A percentile compares a stretch with the other conserved stretches of the same genome.
Conservation (phyloP, 768 basidiomycete species). For the Collybiopsis confluens region DNA sequence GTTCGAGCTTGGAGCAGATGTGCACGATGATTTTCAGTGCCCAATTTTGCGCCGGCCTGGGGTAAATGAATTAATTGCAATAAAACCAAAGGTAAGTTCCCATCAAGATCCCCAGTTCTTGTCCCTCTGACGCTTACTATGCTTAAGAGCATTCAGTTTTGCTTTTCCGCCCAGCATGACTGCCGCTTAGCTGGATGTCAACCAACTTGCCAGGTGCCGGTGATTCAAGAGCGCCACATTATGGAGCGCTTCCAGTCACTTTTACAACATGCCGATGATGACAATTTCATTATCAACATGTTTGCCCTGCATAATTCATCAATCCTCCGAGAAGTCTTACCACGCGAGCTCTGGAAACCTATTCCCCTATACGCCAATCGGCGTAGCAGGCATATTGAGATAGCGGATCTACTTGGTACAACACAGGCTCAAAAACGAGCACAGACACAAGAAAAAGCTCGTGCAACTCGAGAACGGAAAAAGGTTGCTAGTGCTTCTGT, state of each 20-base stretch:
- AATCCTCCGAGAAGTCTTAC: neutral
- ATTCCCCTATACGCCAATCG: neutral
- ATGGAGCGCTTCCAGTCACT: neutral
- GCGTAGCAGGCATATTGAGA: neutral
- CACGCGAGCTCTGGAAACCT: neutral
- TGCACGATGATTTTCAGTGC: no score
- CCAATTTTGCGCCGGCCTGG: no score
- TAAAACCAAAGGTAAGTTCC: no score
- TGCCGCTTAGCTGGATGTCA: neutral
- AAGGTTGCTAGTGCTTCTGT: no score
- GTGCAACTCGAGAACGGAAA: no score
- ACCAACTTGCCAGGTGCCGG: neutral
- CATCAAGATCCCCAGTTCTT: neutral
- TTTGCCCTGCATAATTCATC: slow-evolving; percentile 6
- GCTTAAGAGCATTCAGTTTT: neutral
- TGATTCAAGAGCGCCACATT: neutral
- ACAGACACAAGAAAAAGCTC: no score
- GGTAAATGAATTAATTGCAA: neutral
- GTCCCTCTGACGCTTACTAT: neutral
- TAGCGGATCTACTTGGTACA: neutral
- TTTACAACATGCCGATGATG: neutral
- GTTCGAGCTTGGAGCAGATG: no score
- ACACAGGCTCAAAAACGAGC: no score
- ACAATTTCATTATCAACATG: neutral
- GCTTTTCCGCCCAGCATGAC: neutral